Evolutionary conservation across 176 grass and related monocot genomes (phyloP).

Genomic region (Triticum turgidum): DNA sequence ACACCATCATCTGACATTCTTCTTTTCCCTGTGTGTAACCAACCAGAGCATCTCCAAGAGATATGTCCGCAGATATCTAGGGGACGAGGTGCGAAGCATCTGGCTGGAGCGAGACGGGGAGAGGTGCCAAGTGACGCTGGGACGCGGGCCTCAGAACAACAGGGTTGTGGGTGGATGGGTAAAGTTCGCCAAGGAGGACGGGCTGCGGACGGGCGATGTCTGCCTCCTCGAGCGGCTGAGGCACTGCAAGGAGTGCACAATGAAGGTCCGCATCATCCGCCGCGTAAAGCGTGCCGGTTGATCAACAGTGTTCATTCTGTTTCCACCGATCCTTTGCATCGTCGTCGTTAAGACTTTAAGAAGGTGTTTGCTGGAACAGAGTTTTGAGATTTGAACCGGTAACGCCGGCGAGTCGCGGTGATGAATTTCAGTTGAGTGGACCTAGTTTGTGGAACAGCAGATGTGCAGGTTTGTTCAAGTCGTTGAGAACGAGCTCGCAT

Average conservation of each 20-base stretch:
- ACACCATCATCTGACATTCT: not conserved
- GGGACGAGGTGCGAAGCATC: not conserved
- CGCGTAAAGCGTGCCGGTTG: not conserved
- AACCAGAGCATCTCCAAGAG: not conserved
- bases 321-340: not conserved
- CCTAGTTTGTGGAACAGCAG: no score
- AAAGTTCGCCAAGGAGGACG: not conserved
- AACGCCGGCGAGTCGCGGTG: not conserved
- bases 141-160: not conserved
- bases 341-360: not conserved
- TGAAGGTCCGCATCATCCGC: not conserved
- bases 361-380: not conserved
- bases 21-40: not conserved
- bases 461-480: no score
- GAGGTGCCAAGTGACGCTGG: not conserved
- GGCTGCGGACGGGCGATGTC: not conserved
- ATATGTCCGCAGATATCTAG: not conserved
- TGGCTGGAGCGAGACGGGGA: not conserved
- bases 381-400: not conserved
- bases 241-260: not conserved
- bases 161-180: constrained; percentile 6
- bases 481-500: no score
- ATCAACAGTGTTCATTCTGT: not conserved
- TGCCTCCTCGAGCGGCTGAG: not conserved
- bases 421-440: not conserved